Evolutionary conservation across 2,329 filamentous ascomycete genomes (phyloP), one percentile per base, ranked within the genome.

Genomic region (Xylaria sp.): DNA sequence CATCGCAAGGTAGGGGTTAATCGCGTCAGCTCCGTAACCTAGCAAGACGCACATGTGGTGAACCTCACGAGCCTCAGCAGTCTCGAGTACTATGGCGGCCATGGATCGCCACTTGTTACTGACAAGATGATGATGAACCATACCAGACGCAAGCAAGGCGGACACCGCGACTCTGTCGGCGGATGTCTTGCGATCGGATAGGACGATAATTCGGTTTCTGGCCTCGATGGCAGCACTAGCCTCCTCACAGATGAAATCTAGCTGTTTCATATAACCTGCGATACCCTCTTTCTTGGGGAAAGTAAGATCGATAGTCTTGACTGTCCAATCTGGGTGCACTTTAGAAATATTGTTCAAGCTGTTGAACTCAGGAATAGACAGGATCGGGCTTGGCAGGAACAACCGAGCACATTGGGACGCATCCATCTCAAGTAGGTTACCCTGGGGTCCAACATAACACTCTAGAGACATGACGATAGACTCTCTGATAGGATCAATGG

Each of bases 21-120:
- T 88, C 49, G 90, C 94, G 79, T 98, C 94, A 57, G 90, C 93
- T 80, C 94, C 94, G 72, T 98, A 98, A 56, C 94, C 94, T 62
- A 98, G 86, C 43, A 97, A 85, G n/a, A 98, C 94, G 80, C 92
- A 97, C 92, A 97, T 96, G 80, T 98, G 94, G 78, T 98, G 94
- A 7, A 98, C 94, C 78, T 98, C 94, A 79, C 94, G 92, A 70
- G 94, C 94, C 77, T 98, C 94, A 46, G 90, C 94, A 66, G 93
- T 97, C 82, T 98, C 94, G 33, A 97, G 87, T 40, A 97, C 84
- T 46, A 98, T 80, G 47, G 93, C 94, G 68, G 87, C 92, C 78
- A 93, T 87, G 11, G 94, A 93, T 76, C 94, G 87, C 92, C 93
- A 96, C 80, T 96, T 94, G 84, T 97, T 97, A 78, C 90, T 90